phyloP scores from a whole-genome alignment of 2,329 filamentous ascomycete genomes.

The Fusarium sp. region DNA sequence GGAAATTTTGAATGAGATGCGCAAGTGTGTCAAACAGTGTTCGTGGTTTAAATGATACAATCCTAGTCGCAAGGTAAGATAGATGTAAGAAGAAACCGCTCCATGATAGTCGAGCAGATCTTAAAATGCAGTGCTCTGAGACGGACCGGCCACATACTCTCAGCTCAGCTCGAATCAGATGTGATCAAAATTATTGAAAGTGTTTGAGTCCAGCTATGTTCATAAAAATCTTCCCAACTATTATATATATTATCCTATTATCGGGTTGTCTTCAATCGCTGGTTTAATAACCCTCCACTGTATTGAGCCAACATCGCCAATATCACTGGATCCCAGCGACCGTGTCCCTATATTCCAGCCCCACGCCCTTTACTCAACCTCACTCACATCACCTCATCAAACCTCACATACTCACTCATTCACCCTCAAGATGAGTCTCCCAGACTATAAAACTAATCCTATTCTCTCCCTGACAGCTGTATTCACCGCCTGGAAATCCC shows the following conservation, averaged over 20 bases:
- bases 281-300: not conserved
- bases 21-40: not conserved
- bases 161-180: not conserved
- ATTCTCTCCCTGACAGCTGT: slow-evolving; percentile 41
- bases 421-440: slow-evolving; percentile 27
- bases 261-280: not conserved
- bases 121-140: not conserved
- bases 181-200: not conserved
- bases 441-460: slow-evolving; percentile 33
- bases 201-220: accelerated
- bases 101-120: not conserved
- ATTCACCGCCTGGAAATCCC: slow-evolving; percentile 74
- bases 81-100: not conserved
- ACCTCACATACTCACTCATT: slow-evolving; percentile 5
- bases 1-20: too few species aligned
- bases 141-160: not conserved
- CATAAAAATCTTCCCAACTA: not conserved
- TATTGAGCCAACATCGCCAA: not conserved
- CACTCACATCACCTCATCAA: slow-evolving; percentile 2
- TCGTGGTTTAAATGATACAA: not conserved
- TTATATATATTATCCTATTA: not conserved
- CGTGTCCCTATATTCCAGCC: slow-evolving; percentile 24
- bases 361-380: slow-evolving; percentile 26
- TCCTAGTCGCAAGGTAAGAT: not conserved
- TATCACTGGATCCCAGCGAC: not conserved